These are phyloP conservation scores for Pulveroboletus sp. DNA, from an alignment of 768 basidiomycete genomes.

Conservation along the genomic window DNA sequence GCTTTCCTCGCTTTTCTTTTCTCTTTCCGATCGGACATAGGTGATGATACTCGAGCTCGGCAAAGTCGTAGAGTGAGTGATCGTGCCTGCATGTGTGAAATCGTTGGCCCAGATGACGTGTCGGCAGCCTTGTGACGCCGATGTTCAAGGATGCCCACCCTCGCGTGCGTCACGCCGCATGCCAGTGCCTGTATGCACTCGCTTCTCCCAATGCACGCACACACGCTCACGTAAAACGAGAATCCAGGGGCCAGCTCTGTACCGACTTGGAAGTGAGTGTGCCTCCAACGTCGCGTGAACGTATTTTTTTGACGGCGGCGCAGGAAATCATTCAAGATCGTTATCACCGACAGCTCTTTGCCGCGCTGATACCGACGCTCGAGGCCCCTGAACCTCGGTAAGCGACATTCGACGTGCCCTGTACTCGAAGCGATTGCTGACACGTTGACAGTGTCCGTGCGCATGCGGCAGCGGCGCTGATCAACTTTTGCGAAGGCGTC, in stretches of 20 bases:
- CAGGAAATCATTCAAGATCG: constrained; percentile 73
- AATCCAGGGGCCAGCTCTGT: constrained; percentile 74
- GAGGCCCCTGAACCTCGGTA: constrained; percentile 74
- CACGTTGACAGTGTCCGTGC: constrained; percentile 62
- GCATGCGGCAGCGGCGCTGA: constrained; percentile 82
- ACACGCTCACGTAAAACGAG: neutral
- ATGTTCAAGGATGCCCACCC: constrained; percentile 80
- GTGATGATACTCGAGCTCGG: constrained; percentile 79
- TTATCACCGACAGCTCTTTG: constrained; percentile 65
- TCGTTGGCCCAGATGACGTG: too few relatives aligned
- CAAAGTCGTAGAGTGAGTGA: constrained; percentile 74
- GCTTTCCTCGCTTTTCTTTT: neutral
- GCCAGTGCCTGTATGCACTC: constrained; percentile 71
- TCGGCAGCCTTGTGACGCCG: constrained; percentile 61
- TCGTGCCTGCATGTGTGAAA: neutral
- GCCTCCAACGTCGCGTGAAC: neutral
- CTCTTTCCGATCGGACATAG: constrained; percentile 26
- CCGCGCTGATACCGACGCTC: constrained; percentile 65
- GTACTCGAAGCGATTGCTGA: neutral
- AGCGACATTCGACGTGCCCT: constrained; percentile 5
- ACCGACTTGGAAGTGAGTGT: constrained; percentile 74
- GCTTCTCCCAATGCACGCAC: neutral
- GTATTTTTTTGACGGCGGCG: neutral
- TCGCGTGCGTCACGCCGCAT: constrained; percentile 68
- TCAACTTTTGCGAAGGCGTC: constrained; percentile 90